Conservation (phyloP, 2,329 filamentous ascomycete genomes). For the Fusarium neocosmosporiellum region DNA sequence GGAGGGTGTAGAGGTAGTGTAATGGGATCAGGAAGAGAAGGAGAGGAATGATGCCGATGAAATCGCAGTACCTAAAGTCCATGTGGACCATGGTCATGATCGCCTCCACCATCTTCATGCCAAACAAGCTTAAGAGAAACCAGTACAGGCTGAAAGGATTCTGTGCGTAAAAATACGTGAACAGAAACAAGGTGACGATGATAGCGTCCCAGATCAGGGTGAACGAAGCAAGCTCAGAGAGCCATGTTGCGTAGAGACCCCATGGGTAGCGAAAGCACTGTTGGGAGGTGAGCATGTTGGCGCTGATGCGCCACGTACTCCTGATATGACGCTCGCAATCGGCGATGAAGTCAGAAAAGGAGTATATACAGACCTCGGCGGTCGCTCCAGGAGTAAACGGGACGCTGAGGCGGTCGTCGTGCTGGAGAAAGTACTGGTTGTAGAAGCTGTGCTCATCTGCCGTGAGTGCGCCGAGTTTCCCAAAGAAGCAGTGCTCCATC, state of each 20-base stretch:
- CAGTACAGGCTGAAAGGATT: not conserved
- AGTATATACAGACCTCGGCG: not conserved
- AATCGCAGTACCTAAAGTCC: not conserved
- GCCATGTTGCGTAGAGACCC: constrained; percentile 2
- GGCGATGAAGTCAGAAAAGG: not conserved
- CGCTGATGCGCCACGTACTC: constrained; percentile 7
- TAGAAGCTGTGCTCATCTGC: constrained; percentile 30
- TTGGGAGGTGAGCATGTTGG: not conserved
- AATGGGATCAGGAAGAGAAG: not conserved
- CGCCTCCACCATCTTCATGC: not conserved
- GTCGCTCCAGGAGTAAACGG: constrained; percentile 10
- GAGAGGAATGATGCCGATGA: not conserved
- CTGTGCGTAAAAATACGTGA: not conserved
- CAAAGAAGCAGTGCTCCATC: constrained; percentile 20
- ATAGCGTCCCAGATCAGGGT: constrained; percentile 8
- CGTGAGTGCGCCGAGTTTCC: constrained; percentile 8
- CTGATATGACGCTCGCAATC: constrained; percentile 15
- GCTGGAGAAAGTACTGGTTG: constrained; percentile 12
- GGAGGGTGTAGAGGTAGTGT: constrained; percentile 6
- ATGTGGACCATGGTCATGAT: not conserved
- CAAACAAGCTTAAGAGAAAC: not conserved
- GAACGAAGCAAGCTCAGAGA: constrained; percentile 14
- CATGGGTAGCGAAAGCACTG: not conserved
- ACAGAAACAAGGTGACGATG: not conserved
- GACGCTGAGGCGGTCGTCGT: constrained; percentile 8